Evolutionary conservation across 164 flowering plant species (phyloP).

Genomic region (Vitis cinerea): DNA sequence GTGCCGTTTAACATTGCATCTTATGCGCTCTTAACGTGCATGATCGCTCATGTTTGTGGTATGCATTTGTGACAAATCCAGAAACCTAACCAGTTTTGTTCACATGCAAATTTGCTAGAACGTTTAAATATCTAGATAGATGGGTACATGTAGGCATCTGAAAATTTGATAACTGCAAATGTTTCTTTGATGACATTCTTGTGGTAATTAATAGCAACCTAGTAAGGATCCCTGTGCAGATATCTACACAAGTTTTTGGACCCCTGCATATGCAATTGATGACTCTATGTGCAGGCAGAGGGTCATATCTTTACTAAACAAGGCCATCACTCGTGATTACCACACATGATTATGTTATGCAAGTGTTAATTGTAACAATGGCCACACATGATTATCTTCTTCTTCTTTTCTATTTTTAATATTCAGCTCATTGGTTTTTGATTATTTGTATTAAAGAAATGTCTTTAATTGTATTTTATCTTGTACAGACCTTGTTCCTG

Average conservation of each 20-base stretch:
- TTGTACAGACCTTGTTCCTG: slow-evolving; percentile 76
- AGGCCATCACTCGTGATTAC: background rate
- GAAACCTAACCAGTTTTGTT: background rate
- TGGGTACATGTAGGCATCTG: background rate
- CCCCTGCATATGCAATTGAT: background rate
- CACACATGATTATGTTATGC: background rate
- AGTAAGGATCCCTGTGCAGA: background rate
- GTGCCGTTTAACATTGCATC: slow-evolving; percentile 98
- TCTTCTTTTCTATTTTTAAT: too few relatives aligned
- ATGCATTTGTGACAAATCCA: slow-evolving; percentile 21
- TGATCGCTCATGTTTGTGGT: slow-evolving; percentile 99
- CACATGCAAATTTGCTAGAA: background rate
- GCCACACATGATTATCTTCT: background rate
- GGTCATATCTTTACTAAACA: background rate
- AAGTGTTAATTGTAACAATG: background rate
- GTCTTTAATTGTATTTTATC: background rate
- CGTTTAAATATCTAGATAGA: background rate
- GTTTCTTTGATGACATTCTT: background rate
- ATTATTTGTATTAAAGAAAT: background rate
- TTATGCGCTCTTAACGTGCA: slow-evolving; percentile 82
- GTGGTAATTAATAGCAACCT: background rate
- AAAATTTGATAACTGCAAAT: background rate
- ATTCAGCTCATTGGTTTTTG: background rate
- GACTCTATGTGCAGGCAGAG: background rate
- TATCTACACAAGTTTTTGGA: background rate